Conservation (phyloP, 2,329 filamentous ascomycete species). For the Davidsoniella australis region DNA sequence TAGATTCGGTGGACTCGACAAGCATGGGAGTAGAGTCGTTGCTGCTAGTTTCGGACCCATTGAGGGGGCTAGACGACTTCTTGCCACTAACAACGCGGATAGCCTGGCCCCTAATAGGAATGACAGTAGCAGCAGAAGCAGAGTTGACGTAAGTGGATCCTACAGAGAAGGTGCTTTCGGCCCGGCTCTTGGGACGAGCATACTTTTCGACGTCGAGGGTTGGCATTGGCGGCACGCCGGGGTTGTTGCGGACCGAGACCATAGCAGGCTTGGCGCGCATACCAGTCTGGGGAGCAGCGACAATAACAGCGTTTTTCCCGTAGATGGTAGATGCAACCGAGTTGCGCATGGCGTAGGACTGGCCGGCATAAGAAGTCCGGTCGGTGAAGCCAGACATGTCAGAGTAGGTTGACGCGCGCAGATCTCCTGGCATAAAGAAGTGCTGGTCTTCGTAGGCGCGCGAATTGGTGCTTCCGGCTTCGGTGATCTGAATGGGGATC, state of each 20-base stretch:
- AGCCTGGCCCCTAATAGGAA: constrained; percentile 39
- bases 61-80: constrained; percentile 19
- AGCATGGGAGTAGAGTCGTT: neutral
- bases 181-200: constrained; percentile 35
- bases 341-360: constrained; percentile 42
- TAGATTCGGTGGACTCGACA: neutral
- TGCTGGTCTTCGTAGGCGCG: constrained; percentile 56
- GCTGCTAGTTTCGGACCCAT: neutral
- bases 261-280: constrained; percentile 80
- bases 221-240: constrained; percentile 53
- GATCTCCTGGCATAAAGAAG: constrained; percentile 82
- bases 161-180: constrained; percentile 42
- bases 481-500: constrained; percentile 53
- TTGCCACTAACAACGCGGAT: constrained; percentile 37
- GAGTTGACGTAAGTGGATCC: constrained; percentile 53
- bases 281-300: constrained; percentile 71
- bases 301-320: constrained; percentile 70
- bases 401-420: constrained; percentile 83
- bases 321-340: constrained; percentile 90
- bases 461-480: constrained; percentile 28
- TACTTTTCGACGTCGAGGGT: constrained; percentile 50
- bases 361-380: constrained; percentile 42
- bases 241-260: constrained; percentile 70
- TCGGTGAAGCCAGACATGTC: constrained; percentile 49
- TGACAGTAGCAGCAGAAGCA: constrained; percentile 39